Conservation (phyloP, 164 flowering plant genomes). For the Chimonanthus salicifolius region DNA sequence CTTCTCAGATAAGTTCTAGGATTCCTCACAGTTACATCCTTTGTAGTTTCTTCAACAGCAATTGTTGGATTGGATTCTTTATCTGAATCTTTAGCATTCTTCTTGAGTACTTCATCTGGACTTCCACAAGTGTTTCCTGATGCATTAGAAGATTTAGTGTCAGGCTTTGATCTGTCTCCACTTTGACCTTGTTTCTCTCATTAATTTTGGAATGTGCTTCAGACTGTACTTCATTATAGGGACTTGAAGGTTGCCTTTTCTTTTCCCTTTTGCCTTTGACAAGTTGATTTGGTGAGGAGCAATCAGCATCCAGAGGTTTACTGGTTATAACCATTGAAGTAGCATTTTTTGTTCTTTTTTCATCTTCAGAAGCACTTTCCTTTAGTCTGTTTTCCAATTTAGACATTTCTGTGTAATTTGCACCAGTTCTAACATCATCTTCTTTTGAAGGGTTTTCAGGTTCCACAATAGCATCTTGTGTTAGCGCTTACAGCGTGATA, state of each 20-base stretch:
- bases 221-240: slow-evolving; percentile 6
- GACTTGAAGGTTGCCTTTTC: slow-evolving; percentile 14
- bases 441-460: slow-evolving; percentile 8
- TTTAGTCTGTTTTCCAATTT: slow-evolving; percentile 5
- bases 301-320: slow-evolving; percentile 10
- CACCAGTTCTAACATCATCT: slow-evolving; percentile 7
- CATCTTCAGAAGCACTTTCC: neutral
- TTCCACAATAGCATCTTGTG: slow-evolving; percentile 2
- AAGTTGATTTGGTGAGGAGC: neutral
- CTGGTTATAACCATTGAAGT: slow-evolving; percentile 4
- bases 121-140: too few relatives aligned
- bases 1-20: too few relatives aligned
- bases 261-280: slow-evolving; percentile 16
- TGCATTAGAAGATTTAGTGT: too few relatives aligned
- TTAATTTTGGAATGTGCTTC: slow-evolving; percentile 9
- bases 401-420: slow-evolving; percentile 9
- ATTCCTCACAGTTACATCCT: too few relatives aligned
- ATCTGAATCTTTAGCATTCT: too few relatives aligned
- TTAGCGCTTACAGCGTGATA: too few relatives aligned
- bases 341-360: slow-evolving; percentile 3
- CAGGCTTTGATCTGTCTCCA: too few relatives aligned
- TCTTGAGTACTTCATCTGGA: too few relatives aligned
- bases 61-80: too few relatives aligned
- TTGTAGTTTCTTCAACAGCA: too few relatives aligned
- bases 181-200: neutral